Conservation (phyloP, 2,329 filamentous ascomycete genomes). For the Scedosporium apiospermum region DNA sequence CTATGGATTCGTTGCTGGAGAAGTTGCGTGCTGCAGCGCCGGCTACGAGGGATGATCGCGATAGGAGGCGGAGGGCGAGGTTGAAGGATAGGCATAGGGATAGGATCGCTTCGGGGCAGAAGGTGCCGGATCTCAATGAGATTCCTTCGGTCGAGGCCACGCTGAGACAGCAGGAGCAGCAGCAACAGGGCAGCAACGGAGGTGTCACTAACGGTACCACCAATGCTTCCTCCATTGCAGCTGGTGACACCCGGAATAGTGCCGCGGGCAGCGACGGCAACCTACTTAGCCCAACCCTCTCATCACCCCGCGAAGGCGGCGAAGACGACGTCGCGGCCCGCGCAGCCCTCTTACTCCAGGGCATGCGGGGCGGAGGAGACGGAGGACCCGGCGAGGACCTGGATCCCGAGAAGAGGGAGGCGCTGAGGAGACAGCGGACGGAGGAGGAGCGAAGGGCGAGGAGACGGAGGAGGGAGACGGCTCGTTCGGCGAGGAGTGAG, state of each 20-base stretch:
- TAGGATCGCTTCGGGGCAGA: constrained; percentile 78
- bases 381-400: constrained; percentile 48
- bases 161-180: constrained; percentile 9
- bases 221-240: too few relatives aligned
- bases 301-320: constrained; percentile 33
- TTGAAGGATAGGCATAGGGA: constrained; percentile 88
- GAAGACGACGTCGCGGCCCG: constrained; percentile 75
- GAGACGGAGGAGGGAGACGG: constrained; percentile 56
- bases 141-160: constrained; percentile 39
- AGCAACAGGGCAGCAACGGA: background rate
- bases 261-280: background rate
- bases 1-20: constrained; percentile 92
- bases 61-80: constrained; percentile 75
- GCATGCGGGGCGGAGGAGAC: constrained; percentile 60
- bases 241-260: background rate
- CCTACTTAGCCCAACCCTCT: constrained; percentile 35
- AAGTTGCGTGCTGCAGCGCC: constrained; percentile 90
- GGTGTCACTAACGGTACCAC: background rate
- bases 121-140: constrained; percentile 63
- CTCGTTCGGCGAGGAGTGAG: constrained; percentile 19
- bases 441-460: constrained; percentile 67
- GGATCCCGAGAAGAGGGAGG: constrained; percentile 44
- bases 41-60: constrained; percentile 79
- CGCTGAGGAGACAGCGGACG: constrained; percentile 61
- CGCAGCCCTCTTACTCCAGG: constrained; percentile 74